Evolutionary conservation across 2,329 filamentous ascomycete species (phyloP).

Genomic region (Aspergillus sp.): DNA sequence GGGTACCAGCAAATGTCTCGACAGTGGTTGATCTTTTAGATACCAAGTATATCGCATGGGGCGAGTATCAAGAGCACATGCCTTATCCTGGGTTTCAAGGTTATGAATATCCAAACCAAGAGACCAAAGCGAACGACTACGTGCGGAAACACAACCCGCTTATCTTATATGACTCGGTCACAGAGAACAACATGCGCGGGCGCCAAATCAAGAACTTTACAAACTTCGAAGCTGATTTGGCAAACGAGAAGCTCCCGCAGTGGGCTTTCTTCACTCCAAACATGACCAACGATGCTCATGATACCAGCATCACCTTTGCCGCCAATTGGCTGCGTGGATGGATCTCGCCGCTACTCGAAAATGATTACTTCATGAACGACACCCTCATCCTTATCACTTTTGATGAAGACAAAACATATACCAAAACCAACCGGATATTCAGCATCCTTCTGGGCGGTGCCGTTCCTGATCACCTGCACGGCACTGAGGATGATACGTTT

Average conservation of each 20-base stretch:
- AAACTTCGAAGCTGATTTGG: constrained; percentile 67
- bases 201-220: constrained; percentile 73
- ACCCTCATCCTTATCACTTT: constrained; percentile 76
- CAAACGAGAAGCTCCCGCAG: constrained; percentile 65
- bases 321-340: constrained; percentile 68
- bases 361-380: constrained; percentile 71
- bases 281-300: constrained; percentile 70
- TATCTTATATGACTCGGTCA: constrained; percentile 66
- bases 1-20: constrained; percentile 61
- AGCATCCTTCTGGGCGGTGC: constrained; percentile 72
- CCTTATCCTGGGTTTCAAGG: constrained; percentile 75
- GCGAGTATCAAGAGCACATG: constrained; percentile 74
- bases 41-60: constrained; percentile 65
- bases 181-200: constrained; percentile 59
- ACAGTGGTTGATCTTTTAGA: constrained; percentile 70
- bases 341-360: constrained; percentile 66
- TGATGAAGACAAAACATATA: constrained; percentile 74
- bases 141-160: constrained; percentile 76
- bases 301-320: constrained; percentile 67
- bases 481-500: constrained; percentile 67
- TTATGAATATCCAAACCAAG: constrained; percentile 54
- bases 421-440: constrained; percentile 66
- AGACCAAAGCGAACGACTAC: constrained; percentile 68
- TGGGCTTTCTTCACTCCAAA: constrained; percentile 57
- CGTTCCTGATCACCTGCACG: constrained; percentile 63